phyloP scores from a whole-genome alignment of 2,329 filamentous ascomycete species.

The Curvularia eragrostidis region DNA sequence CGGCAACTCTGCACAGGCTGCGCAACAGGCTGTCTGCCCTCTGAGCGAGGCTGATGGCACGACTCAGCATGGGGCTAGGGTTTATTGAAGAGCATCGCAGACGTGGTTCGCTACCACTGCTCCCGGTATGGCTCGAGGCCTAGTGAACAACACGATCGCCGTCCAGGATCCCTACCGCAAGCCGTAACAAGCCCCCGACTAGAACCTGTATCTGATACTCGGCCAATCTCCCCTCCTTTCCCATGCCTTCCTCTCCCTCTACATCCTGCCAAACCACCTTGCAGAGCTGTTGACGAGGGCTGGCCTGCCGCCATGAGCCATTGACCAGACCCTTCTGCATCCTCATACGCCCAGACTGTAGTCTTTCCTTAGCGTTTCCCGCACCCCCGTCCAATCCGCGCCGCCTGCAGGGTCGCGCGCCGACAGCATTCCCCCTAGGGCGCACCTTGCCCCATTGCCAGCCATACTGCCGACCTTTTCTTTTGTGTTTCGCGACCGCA shows the following conservation, averaged over 20 bases:
- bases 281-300: conserved; percentile 1
- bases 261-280: conserved; percentile 2
- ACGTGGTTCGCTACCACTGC: conserved; percentile 2
- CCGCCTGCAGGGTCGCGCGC: conserved; percentile 25
- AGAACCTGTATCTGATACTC: conserved; percentile 9
- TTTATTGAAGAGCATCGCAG: neutral
- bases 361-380: conserved; percentile 19
- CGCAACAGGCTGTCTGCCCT: neutral
- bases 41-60: neutral
- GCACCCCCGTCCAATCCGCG: conserved; percentile 17
- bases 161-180: conserved; percentile 14
- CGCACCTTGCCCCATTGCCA: conserved; percentile 1
- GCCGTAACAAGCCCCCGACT: conserved; percentile 12
- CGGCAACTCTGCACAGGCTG: too few species aligned
- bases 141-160: conserved; percentile 19
- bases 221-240: conserved; percentile 8
- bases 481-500: conserved; percentile 9
- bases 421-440: conserved; percentile 15
- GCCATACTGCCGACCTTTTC: neutral
- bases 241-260: neutral
- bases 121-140: conserved; percentile 7
- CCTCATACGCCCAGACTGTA: neutral
- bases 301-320: conserved; percentile 7
- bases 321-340: neutral
- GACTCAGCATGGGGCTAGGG: conserved; percentile 8